Percentiles rank a stretch among this genome's conserved stretches.
Conservation (phyloP, 31 red algal species). For the Porphyra umbilicalis region DNA sequence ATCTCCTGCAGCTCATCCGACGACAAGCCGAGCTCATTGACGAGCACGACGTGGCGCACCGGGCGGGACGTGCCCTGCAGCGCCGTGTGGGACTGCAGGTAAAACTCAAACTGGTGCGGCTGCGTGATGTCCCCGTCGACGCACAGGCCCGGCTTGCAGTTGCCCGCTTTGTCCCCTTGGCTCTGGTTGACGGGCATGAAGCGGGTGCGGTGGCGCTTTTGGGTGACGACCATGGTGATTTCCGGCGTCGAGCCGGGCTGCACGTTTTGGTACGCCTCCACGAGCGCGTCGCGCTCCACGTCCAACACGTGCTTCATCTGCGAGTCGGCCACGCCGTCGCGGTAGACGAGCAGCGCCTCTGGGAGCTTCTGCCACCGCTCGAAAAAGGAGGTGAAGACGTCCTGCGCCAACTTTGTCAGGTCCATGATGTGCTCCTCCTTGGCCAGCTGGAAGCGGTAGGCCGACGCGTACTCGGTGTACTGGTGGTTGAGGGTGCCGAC, state of each 20-base stretch:
- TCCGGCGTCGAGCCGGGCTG: conserved; percentile 17
- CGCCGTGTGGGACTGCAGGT: conserved; percentile 53
- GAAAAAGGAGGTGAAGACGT: conserved; percentile 19
- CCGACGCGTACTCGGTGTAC: conserved; percentile 25
- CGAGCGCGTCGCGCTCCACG: conserved; percentile 21
- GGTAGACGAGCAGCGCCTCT: conserved; percentile 57
- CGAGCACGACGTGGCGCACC: conserved; percentile 45
- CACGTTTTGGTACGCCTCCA: conserved; percentile 13
- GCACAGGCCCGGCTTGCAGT: conserved; percentile 61
- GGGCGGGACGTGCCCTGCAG: conserved; percentile 59
- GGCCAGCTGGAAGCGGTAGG: conserved; percentile 40
- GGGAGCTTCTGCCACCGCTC: conserved; percentile 31
- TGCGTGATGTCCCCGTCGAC: conserved; percentile 43
- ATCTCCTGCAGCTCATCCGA: conserved; percentile 56
- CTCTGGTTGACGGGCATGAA: conserved; percentile 32
- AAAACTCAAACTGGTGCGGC: conserved; percentile 58
- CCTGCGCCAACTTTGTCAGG: conserved; percentile 24
- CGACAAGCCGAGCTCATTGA: conserved; percentile 35
- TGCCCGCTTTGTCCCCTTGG: conserved; percentile 25
- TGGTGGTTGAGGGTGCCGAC: conserved; percentile 57
- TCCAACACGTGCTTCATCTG: conserved; percentile 42
- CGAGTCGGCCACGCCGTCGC: conserved; percentile 58
- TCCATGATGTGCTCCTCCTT: conserved; percentile 27
- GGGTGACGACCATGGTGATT: conserved; percentile 58
- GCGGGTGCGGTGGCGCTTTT: conserved; percentile 51